A percentile compares a stretch with the other conserved stretches of the same genome.
These are phyloP conservation scores for Saccharomyces hybrid DNA, from an alignment of 1,139 yeast genomes.

Conservation along the genomic window DNA sequence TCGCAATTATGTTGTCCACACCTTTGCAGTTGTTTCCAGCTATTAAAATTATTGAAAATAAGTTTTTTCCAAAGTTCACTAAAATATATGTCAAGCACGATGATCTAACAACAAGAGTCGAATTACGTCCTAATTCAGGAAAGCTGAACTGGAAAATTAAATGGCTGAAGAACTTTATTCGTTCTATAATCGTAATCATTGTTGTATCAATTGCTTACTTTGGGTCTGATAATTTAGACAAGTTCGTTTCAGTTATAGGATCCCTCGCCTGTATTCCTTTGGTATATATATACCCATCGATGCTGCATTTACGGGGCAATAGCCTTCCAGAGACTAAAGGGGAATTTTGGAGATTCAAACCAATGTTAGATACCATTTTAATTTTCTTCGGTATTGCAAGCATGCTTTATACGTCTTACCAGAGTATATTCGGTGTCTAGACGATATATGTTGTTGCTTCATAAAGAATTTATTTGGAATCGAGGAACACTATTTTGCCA, in stretches of 20 bases:
- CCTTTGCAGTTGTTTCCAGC: slow-evolving; percentile 76
- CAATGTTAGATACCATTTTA: slow-evolving; percentile 40
- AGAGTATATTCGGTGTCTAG: slow-evolving; percentile 35
- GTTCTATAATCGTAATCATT: slow-evolving; percentile 44
- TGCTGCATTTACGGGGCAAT: slow-evolving; percentile 46
- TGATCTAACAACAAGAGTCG: slow-evolving; percentile 12
- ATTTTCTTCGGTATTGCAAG: slow-evolving; percentile 51
- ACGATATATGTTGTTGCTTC: neutral
- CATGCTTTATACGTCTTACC: slow-evolving; percentile 59
- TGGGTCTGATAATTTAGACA: slow-evolving; percentile 62
- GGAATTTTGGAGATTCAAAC: slow-evolving; percentile 16
- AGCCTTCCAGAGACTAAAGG: slow-evolving; percentile 25
- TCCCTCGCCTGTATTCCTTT: slow-evolving; percentile 78
- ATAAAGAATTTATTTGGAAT: neutral
- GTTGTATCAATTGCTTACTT: slow-evolving; percentile 49
- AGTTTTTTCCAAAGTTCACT: slow-evolving; percentile 40
- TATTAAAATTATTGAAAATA: slow-evolving; percentile 58
- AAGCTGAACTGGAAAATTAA: slow-evolving; percentile 45
- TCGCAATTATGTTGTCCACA: slow-evolving; percentile 66
- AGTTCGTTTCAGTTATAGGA: slow-evolving; percentile 69
- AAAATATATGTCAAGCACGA: slow-evolving; percentile 21
- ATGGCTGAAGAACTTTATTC: slow-evolving; percentile 58
- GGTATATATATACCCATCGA: slow-evolving; percentile 77
- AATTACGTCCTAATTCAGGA: slow-evolving; percentile 39
- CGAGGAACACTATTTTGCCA: neutral